These are phyloP conservation scores for Setaria italica DNA, from an alignment of 202 grass and related monocot genomes.

Conservation along the genomic window DNA sequence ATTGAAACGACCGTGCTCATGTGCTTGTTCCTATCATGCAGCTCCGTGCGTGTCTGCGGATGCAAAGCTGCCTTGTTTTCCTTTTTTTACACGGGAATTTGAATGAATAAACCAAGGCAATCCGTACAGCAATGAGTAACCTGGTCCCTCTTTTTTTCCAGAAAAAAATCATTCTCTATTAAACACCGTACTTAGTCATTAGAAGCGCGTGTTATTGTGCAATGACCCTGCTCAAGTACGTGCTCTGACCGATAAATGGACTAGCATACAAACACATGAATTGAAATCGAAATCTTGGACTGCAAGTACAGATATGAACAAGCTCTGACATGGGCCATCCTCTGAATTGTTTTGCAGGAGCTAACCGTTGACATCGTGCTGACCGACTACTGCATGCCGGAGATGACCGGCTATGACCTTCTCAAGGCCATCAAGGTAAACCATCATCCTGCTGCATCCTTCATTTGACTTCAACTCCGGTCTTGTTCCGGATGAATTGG, in stretches of 20 bases:
- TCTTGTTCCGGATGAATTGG: neutral
- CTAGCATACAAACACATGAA: neutral
- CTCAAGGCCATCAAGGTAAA: constrained; percentile 85
- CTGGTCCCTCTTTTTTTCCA: neutral
- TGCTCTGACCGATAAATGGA: neutral
- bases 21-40: neutral
- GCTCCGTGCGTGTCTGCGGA: neutral
- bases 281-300: neutral
- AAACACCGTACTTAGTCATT: neutral
- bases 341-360: constrained; percentile 47
- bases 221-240: neutral
- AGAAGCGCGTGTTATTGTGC: neutral
- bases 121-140: neutral
- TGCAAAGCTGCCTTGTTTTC: neutral
- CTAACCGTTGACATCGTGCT: constrained; percentile 82
- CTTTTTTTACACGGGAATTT: neutral
- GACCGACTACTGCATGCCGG: constrained; percentile 96
- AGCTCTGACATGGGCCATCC: neutral
- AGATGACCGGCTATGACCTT: constrained; percentile 97
- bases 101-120: neutral
- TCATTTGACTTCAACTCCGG: neutral
- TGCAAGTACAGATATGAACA: neutral
- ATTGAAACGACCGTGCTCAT: neutral
- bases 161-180: neutral
- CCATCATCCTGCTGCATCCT: neutral